Percentiles rank a stretch among this genome's conserved stretches.
Conservation (phyloP, 768 basidiomycete species). For the Daedaleopsis nitida region DNA sequence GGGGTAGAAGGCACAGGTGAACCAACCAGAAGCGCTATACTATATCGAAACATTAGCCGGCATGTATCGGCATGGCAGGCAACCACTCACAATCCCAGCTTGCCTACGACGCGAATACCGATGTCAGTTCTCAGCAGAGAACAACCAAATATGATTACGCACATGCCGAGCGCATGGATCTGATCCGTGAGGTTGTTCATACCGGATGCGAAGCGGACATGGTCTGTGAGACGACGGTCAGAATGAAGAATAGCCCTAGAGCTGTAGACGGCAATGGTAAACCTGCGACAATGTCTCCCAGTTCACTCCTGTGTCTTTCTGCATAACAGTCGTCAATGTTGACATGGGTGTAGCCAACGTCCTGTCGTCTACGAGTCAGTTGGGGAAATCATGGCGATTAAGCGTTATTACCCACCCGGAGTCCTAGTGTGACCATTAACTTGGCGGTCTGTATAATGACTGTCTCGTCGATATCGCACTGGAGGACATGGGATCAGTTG, state of each 20-base stretch:
- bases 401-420: conserved; percentile 33
- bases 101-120: conserved; percentile 37
- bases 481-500: neutral
- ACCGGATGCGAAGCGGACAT: conserved; percentile 55
- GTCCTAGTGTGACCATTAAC: conserved; percentile 53
- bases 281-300: conserved; percentile 63
- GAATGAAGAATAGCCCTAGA: neutral
- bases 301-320: conserved; percentile 51
- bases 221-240: conserved; percentile 36
- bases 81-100: conserved; percentile 56
- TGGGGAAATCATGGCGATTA: neutral
- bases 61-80: neutral
- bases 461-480: conserved; percentile 62
- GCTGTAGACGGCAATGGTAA: conserved; percentile 15
- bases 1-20: conserved; percentile 64
- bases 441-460: conserved; percentile 52
- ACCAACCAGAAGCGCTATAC: conserved; percentile 74
- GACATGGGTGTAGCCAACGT: conserved; percentile 58
- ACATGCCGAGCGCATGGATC: conserved; percentile 61
- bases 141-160: conserved; percentile 27
- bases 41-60: conserved; percentile 19
- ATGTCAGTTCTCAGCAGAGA: neutral
- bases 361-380: conserved; percentile 34
- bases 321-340: conserved; percentile 71
- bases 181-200: conserved; percentile 58